Conservation (phyloP, 257 asterid genomes). For the Echites panduratus region DNA sequence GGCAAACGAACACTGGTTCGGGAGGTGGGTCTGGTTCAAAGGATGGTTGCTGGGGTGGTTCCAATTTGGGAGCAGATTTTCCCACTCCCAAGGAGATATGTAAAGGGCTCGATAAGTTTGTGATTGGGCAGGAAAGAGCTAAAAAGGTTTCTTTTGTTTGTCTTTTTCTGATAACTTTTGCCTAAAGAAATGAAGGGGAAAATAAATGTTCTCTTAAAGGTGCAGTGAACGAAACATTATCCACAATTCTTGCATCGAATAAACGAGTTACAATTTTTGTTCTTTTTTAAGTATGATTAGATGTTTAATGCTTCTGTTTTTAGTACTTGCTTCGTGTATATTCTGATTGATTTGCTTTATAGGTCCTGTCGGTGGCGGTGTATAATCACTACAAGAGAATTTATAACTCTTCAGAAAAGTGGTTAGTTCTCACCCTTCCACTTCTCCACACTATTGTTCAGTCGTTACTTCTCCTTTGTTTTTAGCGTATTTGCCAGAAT, state of each 20-base stretch:
- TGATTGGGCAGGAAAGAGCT: slow-evolving; percentile 94
- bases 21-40: slow-evolving; percentile 58
- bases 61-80: slow-evolving; percentile 63
- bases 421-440: slow-evolving; percentile 42
- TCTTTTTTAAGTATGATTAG: background rate
- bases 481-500: background rate
- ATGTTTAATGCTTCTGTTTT: background rate
- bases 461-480: background rate
- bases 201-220: background rate
- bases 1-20: slow-evolving; percentile 39
- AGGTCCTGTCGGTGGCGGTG: slow-evolving; percentile 98
- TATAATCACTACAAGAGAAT: slow-evolving; percentile 99
- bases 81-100: slow-evolving; percentile 98
- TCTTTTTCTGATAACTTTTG: slow-evolving; percentile 3
- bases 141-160: slow-evolving; percentile 54
- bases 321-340: background rate
- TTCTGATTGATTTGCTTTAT: slow-evolving; percentile 16
- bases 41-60: slow-evolving; percentile 89
- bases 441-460: background rate
- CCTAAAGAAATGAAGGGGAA: background rate
- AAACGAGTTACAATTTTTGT: background rate
- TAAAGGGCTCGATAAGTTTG: slow-evolving; percentile 92
- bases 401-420: slow-evolving; percentile 64
- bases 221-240: background rate
- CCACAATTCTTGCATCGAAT: background rate